phyloP scores from a whole-genome alignment of 164 flowering plant species.

The Taxillus chinensis region DNA sequence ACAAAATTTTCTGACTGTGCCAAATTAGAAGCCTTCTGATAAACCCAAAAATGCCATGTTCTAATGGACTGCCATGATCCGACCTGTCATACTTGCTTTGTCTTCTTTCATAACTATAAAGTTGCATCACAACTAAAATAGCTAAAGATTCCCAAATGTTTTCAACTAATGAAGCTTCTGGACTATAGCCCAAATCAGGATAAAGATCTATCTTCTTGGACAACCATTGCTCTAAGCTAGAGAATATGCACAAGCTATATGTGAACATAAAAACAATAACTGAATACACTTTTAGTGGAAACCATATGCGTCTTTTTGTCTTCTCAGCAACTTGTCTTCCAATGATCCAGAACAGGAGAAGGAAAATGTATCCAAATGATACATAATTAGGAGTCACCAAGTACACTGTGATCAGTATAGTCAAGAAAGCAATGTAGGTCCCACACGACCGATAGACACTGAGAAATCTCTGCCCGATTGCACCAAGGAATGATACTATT shows the following conservation, averaged over 20 bases:
- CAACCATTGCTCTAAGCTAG: constrained; percentile 1
- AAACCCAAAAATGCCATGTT: constrained; percentile 2
- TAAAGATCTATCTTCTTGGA: not conserved
- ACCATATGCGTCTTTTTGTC: constrained; percentile 7
- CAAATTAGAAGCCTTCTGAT: constrained; percentile 4
- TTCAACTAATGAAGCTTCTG: constrained; percentile 1
- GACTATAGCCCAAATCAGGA: constrained; percentile 3
- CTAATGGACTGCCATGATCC: not conserved
- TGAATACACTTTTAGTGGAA: constrained; percentile 2
- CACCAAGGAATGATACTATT: constrained; percentile 1
- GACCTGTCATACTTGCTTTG: constrained; percentile 5
- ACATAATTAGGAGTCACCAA: constrained; percentile 3
- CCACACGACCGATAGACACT: constrained; percentile 2
- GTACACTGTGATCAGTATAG: constrained; percentile 3
- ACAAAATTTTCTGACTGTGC: constrained; percentile 7
- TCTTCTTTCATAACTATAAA: constrained; percentile 5
- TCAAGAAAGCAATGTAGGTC: constrained; percentile 3
- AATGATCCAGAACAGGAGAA: constrained; percentile 5
- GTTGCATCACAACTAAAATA: constrained; percentile 5
- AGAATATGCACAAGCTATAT: constrained; percentile 2
- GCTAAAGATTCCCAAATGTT: constrained; percentile 5
- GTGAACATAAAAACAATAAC: not conserved
- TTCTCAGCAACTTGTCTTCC: constrained; percentile 7
- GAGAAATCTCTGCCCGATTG: constrained; percentile 1
- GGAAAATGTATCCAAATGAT: constrained; percentile 3